A percentile compares a stretch with the other conserved stretches of the same genome.
Evolutionary conservation across 1,284 basidiomycete species (phyloP).

Genomic region (Ganoderma leucocontextum): DNA sequence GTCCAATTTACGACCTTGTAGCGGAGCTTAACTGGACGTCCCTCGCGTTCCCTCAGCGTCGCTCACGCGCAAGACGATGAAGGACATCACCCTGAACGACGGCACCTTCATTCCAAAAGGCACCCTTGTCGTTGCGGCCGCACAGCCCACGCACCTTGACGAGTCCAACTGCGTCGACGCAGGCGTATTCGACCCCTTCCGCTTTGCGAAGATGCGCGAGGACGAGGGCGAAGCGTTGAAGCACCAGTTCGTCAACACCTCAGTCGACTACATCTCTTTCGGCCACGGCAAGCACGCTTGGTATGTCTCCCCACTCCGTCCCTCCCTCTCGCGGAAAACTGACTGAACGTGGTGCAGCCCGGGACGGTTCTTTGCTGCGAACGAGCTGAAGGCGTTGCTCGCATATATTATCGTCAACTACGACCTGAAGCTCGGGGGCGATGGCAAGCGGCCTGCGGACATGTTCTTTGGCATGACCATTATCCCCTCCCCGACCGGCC

Average conservation of each 20-base stretch:
- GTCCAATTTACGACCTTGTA: no score
- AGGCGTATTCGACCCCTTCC: constrained; percentile 52
- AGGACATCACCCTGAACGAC: constrained; percentile 49
- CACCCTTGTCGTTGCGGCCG: constrained; percentile 49
- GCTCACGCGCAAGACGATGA: constrained; percentile 38
- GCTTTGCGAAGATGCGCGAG: constrained; percentile 52
- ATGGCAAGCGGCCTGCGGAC: constrained; percentile 17
- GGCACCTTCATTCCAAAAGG: constrained; percentile 53
- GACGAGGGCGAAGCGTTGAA: constrained; percentile 30
- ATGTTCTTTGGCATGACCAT: neutral
- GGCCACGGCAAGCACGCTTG: constrained; percentile 39
- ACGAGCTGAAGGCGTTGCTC: constrained; percentile 54
- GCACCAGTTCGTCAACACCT: constrained; percentile 45
- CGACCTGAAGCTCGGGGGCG: constrained; percentile 39
- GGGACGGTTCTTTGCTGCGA: constrained; percentile 55
- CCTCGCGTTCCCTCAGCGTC: constrained; percentile 16
- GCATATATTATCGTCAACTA: constrained; percentile 53
- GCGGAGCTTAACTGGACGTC: neutral
- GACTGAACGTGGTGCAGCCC: constrained; percentile 38
- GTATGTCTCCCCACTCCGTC: constrained; percentile 19
- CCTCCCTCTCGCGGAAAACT: neutral
- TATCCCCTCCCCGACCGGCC: constrained; percentile 9
- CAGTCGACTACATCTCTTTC: constrained; percentile 36
- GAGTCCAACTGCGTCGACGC: constrained; percentile 50
- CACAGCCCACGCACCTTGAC: constrained; percentile 50